Evolutionary conservation across 768 basidiomycete species (phyloP), one percentile per base, ranked within the genome.

Genomic region (Pleurotus tuoliensis): DNA sequence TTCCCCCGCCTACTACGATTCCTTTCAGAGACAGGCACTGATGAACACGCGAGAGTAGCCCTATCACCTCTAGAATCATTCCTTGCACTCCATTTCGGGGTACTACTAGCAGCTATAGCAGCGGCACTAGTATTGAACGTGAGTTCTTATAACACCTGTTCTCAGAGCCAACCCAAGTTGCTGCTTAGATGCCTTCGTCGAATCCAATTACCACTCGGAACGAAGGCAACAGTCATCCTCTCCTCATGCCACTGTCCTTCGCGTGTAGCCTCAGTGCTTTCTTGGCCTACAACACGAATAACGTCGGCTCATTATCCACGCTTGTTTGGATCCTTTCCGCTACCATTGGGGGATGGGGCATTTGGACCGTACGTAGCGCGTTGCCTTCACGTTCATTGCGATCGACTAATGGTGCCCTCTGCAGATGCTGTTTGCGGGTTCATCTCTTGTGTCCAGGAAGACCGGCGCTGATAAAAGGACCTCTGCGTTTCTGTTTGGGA

Each of bases 381-480:
- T 47, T 8, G 13, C 44, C 51, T 52, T 18, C 24, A 59, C 48
- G 61, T 56, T 56, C 15, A 47, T 43, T 18, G 50, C 25, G 6
- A 40, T 37, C 46, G 30, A 51, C 49, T 7, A 34, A 8, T 40
- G n/a, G 20, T 40, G 12, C 53, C 50, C 24, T 43, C 52, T 55
- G 25, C 62, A 89, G 87, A 76, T 86, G 47, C 64, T 84, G 49
- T 90, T 92, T 64, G 78, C 81, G 40, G 77, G 78, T 22, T 76
- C 86, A 11, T 74, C 76, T 22, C 66, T 72, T 39, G 67, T 81
- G 47, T 90, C 89, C 30, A 82, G 80, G 66, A 87, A 82, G 62
- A 92, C 90, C 4, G 91, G 90, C 15, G 86, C 89, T 16, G 89
- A 92, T 71, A 92, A 92, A 64, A 82, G 82, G 59, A 93, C 90